phyloP scores from a whole-genome alignment of 2,329 filamentous ascomycete species.

The Aspergillus tamarii region DNA sequence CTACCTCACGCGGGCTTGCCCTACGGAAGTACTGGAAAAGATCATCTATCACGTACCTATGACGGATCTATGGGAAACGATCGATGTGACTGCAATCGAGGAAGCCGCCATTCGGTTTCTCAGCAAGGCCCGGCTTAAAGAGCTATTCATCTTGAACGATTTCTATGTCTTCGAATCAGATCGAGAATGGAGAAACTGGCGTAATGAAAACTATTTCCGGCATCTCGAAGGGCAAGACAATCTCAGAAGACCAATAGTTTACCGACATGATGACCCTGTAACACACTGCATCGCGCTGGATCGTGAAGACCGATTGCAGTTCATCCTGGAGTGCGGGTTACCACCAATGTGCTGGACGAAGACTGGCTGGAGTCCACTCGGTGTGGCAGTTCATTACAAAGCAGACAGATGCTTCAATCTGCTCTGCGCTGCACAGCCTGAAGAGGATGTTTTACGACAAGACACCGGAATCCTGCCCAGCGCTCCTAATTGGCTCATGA shows the following conservation, averaged over 20 bases:
- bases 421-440: neutral
- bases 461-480: neutral
- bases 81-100: neutral
- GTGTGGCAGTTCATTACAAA: neutral
- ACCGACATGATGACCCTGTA: neutral
- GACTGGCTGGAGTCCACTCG: neutral
- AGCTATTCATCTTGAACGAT: neutral
- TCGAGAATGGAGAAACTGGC: neutral
- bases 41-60: neutral
- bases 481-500: neutral
- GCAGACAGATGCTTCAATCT: neutral
- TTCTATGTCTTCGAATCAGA: neutral
- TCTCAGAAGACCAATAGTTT: neutral
- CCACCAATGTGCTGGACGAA: neutral
- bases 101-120: neutral
- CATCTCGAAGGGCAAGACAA: neutral
- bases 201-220: neutral
- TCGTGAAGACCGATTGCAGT: neutral
- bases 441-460: neutral
- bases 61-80: neutral
- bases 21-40: neutral
- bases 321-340: neutral
- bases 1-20: neutral
- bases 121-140: neutral
- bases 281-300: neutral